Base-by-base conservation (phyloP, 768 basidiomycete species). In the Amanita polypyramis region DNA sequence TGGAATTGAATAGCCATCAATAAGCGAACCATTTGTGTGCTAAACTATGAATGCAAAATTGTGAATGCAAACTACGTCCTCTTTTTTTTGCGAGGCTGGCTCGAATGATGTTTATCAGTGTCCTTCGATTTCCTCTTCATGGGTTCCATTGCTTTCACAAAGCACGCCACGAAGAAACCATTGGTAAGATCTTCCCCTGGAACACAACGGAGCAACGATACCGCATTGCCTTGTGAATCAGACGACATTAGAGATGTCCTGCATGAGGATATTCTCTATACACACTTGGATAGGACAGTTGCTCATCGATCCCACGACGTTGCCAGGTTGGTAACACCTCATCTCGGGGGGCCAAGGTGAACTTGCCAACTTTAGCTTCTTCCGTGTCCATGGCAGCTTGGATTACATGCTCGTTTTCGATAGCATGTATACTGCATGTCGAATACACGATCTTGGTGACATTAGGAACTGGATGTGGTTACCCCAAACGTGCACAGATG, bases 141-240 rank as follows among this genome's bases (percentile, higher is more conserved):
- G 54, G 29, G 57, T 60, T 45, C 54, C 47, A 43, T 53, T 49
- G 27, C 34, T 45, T 61, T 68, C 25, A 90, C 68, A 60, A 98
- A 93, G 62, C 87, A 96, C n/a, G 89, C 82, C 19, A 99, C 94
- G 56, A 99, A 99, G 70, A 99, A 99, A 0, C 96, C 96, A 58
- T 98, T 98, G 10, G 89, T 92, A 32, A 76, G 79, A 58, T 98
- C 93, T 51, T 85, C 87, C 46, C 81, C 79, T 11, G 89, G 80
- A 21, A 75, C 74, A 61, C 88, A 91, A 14, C 89, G 79, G 21
- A 92, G 57, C 15, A 88, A 60, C 9, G 79, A 79, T 3, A 67
- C 62, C 4, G 85, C 82, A 50, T 77, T 61, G 17, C 60, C 82
- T 83, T 19, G 29, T 43, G 37, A 37, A 39, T 19, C 10, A 17